Base-by-base conservation (phyloP, 495 filamentous ascomycete species). In the Tuber melanosporum region DNA sequence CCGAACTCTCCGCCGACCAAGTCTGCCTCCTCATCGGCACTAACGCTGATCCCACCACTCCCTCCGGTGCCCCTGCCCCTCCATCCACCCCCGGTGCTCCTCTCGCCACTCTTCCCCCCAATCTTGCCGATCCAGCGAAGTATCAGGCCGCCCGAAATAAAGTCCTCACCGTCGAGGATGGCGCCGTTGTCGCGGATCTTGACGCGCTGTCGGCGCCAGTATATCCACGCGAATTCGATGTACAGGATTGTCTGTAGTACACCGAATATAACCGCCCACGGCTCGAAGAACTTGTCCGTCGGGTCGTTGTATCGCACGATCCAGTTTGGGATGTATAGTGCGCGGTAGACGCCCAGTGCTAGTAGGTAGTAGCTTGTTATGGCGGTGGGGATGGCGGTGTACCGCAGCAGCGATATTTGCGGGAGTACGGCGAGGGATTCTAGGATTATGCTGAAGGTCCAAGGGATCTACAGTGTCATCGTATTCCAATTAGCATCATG, bases 211-310 rank as follows among this genome's bases (percentile, higher is more conserved):
- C 95, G 88, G 6, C 91, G 91, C 86, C 92, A 97, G 86, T 99
- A 99, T 0, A 99, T 93, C 94, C 94, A 98, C 41, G 92, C 93
- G 83, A 99, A 99, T 84, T 99, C 96, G 78, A 94, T 83, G 83
- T 98, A 98, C 73, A 98, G 89, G 2, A 90, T 89, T 0, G 95
- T 98, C 85, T 99, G 96, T 42, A 98, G 86, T 77, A 97, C 85
- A 52, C 95, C 95, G 84, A 96, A 98, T 73, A 95, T 86, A 76
- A 94, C 87, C 15, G 91, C 88, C 45, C 94, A 87, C n/a, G 88
- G 87, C 79, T 95, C 93, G 78, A 89, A 89, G 73, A 86, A 85
- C n/a, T 86, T 83, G 75, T 90, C 89, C 19, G 86, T 84, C 15
- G 84, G 84, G 74, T 89, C 88, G 26, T 90, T 84, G 69, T 87